Conservation (phyloP, 192 early-diverging fungal genomes). For the Paraglomus brasilianum region DNA sequence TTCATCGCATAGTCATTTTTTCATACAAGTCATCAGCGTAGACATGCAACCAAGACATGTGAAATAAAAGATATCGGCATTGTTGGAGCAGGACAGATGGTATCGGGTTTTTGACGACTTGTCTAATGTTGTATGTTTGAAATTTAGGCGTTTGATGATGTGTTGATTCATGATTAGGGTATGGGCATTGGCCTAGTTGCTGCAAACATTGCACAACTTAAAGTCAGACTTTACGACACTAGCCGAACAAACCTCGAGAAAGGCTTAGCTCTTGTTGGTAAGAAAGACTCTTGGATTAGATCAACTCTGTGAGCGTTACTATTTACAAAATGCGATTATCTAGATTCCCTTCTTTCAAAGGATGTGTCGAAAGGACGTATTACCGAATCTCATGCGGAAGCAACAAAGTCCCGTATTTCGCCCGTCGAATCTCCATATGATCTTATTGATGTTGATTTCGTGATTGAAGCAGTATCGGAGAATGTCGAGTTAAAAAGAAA, state of each 20-base stretch:
- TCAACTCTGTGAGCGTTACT: neutral
- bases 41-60: no score
- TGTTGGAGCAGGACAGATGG: constrained; percentile 96
- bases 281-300: neutral
- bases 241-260: constrained; percentile 73
- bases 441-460: constrained; percentile 74
- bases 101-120: constrained; percentile 33
- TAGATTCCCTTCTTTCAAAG: constrained; percentile 84
- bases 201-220: constrained; percentile 75
- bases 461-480: constrained; percentile 93
- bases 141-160: neutral
- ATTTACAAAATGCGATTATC: neutral
- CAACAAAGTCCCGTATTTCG: constrained; percentile 61
- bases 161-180: constrained; percentile 39
- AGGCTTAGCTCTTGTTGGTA: constrained; percentile 82
- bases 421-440: constrained; percentile 58
- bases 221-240: constrained; percentile 80
- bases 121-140: neutral
- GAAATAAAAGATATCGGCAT: constrained; percentile 67
- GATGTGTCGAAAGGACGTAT: constrained; percentile 87
- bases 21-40: no score
- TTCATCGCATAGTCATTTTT: no score
- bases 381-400: constrained; percentile 70
- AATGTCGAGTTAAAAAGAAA: constrained; percentile 79
- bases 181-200: constrained; percentile 89